Evolutionary conservation across 2,329 filamentous ascomycete genomes (phyloP), one percentile per base, ranked within the genome.

Genomic region (Stylonectria norvegica): DNA sequence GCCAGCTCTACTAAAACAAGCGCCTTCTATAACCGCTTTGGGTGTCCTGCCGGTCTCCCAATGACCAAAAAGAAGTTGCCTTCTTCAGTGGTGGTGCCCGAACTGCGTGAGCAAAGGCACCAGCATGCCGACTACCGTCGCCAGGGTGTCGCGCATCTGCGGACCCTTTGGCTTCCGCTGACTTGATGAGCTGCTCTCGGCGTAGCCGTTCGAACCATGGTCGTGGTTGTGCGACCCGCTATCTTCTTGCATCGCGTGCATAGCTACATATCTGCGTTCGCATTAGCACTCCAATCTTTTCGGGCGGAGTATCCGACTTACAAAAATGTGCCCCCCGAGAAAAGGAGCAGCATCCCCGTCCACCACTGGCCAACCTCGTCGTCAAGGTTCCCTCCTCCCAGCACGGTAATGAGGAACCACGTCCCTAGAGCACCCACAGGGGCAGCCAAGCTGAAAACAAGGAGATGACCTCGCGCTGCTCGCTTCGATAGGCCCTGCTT

Each of bases 191-290:
- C 60, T 64, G 3, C 66, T 66, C 15, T 83, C 78, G 5, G 69
- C 56, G 56, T 79, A 80, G 36, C 80, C 75, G 47, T 83, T 81
- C 23, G 65, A 58, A 5, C 61, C 64, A 42, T 77, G 70, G n/a
- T 79, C 71, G 48, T 81, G 73, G 36, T 68, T 64, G 20, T 75
- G 67, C 2, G 67, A 61, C 7, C 66, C 64, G 36, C 72, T 69
- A 16, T 83, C 79, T 57, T 95, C 90, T 60, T 94, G 87, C 89
- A 97, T 95, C 1, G 90, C 89, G 60, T 98, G 93, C 90, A 97
- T 96, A 1, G 93, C 93, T 30, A 98, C 93, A 59, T 97, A 95
- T 55, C 89, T 94, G 20, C 10, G 6, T 10, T 20, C n/a, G 20
- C 36, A 19, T 58, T 41, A 58, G 52, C 20, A 27, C 32, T 19